Percentiles rank a stretch among this genome's conserved stretches.
These are phyloP conservation scores for Fusarium nygamai DNA, from an alignment of 2,329 filamentous ascomycete species.

Conservation along the genomic window DNA sequence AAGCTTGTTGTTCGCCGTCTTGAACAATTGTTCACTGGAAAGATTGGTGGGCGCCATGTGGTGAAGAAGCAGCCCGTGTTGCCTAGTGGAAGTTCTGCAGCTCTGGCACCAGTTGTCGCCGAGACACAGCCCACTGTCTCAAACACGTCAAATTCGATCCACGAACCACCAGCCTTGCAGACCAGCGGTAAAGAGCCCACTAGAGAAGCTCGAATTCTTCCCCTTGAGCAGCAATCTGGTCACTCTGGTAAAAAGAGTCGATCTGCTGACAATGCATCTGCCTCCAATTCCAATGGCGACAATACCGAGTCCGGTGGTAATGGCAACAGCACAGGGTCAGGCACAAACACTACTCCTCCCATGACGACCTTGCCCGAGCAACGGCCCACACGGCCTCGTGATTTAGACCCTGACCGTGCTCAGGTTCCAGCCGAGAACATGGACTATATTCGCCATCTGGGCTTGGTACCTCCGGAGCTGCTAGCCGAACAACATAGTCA, in stretches of 20 bases:
- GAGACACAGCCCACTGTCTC: conserved; percentile 38
- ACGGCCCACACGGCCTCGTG: conserved; percentile 78
- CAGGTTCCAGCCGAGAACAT: conserved; percentile 82
- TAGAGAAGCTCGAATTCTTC: conserved; percentile 62
- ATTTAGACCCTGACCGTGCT: conserved; percentile 80
- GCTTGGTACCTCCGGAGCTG: conserved; percentile 69
- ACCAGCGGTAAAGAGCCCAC: conserved; percentile 43
- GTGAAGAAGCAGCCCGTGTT: conserved; percentile 38
- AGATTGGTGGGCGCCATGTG: conserved; percentile 57
- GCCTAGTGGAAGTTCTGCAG: conserved; percentile 13
- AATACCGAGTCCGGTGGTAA: conserved; percentile 56
- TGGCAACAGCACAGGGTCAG: conserved; percentile 45
- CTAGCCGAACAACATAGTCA: conserved; percentile 52
- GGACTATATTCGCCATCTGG: conserved; percentile 80
- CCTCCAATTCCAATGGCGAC: conserved; percentile 60
- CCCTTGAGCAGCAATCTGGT: conserved; percentile 43
- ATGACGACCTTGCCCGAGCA: conserved; percentile 67
- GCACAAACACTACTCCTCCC: conserved; percentile 54
- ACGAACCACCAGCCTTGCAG: conserved; percentile 49
- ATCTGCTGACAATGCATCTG: conserved; percentile 56
- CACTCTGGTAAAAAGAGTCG: conserved; percentile 51
- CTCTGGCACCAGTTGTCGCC: conserved; percentile 39
- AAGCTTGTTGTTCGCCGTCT: conserved; percentile 79
- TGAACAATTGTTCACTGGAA: conserved; percentile 85
- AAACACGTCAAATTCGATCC: conserved; percentile 30